Evolutionary conservation across 2,329 filamentous ascomycete genomes (phyloP), one percentile per base, ranked within the genome.

Genomic region (Alternaria tenuissima): DNA sequence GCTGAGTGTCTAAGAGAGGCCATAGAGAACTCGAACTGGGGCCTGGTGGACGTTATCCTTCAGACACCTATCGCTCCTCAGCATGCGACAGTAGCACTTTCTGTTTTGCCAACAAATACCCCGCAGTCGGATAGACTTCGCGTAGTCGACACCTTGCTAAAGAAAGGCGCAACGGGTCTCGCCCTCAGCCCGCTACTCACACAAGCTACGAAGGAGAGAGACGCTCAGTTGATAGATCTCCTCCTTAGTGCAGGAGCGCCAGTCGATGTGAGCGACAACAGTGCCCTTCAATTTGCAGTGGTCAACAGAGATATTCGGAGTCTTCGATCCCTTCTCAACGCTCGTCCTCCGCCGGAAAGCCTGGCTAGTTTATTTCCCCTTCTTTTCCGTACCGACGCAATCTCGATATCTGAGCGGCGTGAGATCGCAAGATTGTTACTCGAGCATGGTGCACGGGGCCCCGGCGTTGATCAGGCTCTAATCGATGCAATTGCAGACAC

Each of bases 1-100:
- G 73, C 73, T 3, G 73, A 77, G 52, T 76, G 72, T 52, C 60
- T 78, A 3, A 64, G 60, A 43, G 63, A 67, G 42, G 72, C 74
- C 4, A 55, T 77, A 16, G 57, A 57, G 3, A 71, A 74, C 26
- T 64, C 64, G 3, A 77, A 76, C 46, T 78, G 74, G 74, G 38
- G 30, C 11, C 47, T 78, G 7, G 65, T 65, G 11, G 67, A 75
- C 42, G 61, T 62, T 0, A 72, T 78, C 6, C 61, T 78, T 0
- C 39, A 67, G 12, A 69, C 68, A 0, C 55, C 68, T 1, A 61
- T 78, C 4, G 65, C 71, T 16, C 59, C 69, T 14, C 62, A 62
- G n/a, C 69, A 76, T 57, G 73, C 70, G n/a, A 72, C 74, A 20
- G 60, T 56, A 12, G 73, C 70, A 11, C 60, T 78, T 2, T 62